Base-by-base conservation (phyloP, 192 early-diverging fungal genomes). In the Jimgerdemannia flammicorona region DNA sequence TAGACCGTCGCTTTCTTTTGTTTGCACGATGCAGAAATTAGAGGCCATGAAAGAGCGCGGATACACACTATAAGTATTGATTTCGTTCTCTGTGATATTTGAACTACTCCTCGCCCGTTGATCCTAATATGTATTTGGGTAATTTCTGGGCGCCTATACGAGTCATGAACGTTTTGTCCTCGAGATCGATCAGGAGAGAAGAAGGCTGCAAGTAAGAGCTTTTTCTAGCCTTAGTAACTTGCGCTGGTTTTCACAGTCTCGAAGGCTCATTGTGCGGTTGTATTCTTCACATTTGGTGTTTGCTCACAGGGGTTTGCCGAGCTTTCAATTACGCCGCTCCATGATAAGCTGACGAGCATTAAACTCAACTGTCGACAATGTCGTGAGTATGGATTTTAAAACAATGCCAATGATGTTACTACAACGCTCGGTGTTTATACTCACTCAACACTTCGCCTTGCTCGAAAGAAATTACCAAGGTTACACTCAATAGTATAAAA, bases 141-240 rank as follows among this genome's bases (percentile, higher is more conserved):
- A 39, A 72, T 69, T 75, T 67, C 71, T 71, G 18, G 66, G 4
- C 10, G 70, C 70, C 78, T 75, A 69, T 75, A 87, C 86, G 54
- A 85, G 80, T 80, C 86, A 87, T 74, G 84, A 87, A 71, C 81
- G 84, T 63, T 84, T 82, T 49, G 86, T 85, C 43, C 79, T 87
- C 19, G 86, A 87, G 65, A 78, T 87, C 11, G 84, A 85, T 80
- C 83, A 81, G 69, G 70, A 71, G 63, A 80, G 80, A 29, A 79
- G 81, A 67, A 70, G 79, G n/a, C 77, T 87, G n/a, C 42, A 79
- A 77, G 86, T 87, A 85, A 19, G 70, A 7, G 44, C 66, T 11
- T 44, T 3, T 20, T 4, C 3, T 43, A 18, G 44, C 17, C 29
- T 29, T 29, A 29, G 29, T 29, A 29, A 29, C 29, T 29, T 29